Conservation (phyloP, 2,329 filamentous ascomycete species). For the Fusarium bactridioides region DNA sequence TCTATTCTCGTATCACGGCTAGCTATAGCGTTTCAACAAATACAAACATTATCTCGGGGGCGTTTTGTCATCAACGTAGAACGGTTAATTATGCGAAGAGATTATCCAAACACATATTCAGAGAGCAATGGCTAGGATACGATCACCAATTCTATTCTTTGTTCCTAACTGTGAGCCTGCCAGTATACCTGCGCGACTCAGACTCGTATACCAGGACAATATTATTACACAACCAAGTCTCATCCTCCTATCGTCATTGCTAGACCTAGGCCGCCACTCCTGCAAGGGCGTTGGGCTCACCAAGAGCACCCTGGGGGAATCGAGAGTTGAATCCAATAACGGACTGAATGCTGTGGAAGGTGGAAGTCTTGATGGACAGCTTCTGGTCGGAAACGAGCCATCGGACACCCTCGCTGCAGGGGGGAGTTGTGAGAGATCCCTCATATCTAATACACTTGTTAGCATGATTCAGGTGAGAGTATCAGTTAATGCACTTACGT, state of each 20-base stretch:
- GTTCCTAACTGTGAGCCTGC: neutral
- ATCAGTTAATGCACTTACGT: slow-evolving; percentile 28
- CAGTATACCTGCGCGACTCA: neutral
- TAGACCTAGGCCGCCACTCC: neutral
- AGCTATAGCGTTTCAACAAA: neutral
- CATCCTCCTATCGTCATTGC: neutral
- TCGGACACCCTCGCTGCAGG: slow-evolving; percentile 65
- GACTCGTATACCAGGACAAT: neutral
- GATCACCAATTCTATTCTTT: neutral
- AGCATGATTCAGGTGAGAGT: accelerated
- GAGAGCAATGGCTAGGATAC: accelerated
- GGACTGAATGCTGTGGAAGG: slow-evolving; percentile 11
- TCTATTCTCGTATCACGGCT: accelerated
- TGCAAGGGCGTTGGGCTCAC: slow-evolving; percentile 13
- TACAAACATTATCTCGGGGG: too few species aligned
- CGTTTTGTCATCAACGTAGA: accelerated
- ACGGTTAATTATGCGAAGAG: accelerated
- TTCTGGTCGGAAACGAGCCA: slow-evolving; percentile 61
- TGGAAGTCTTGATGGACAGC: slow-evolving; percentile 53
- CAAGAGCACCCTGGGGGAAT: slow-evolving; percentile 17
- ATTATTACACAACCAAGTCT: neutral
- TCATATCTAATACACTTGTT: slow-evolving; percentile 49
- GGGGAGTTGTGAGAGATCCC: slow-evolving; percentile 69
- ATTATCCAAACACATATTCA: neutral
- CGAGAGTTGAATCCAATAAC: slow-evolving; percentile 27